A percentile compares a stretch with the other conserved stretches of the same genome.
phyloP scores from a whole-genome alignment of 345 rosid species.

The Noccaea caerulescens region DNA sequence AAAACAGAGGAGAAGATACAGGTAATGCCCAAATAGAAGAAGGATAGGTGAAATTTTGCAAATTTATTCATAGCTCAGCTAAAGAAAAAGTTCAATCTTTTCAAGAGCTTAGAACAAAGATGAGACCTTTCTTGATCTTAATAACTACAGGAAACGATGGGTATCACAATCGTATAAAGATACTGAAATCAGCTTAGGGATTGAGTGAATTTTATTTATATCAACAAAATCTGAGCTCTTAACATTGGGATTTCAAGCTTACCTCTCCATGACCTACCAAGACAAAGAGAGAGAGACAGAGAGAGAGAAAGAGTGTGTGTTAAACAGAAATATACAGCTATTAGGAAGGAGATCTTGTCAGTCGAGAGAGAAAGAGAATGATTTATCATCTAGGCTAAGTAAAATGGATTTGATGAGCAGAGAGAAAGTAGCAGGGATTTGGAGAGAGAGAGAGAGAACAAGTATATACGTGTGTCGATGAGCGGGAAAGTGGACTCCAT shows the following conservation, averaged over 20 bases:
- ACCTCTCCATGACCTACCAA: constrained; percentile 47
- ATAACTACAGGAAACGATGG: background rate
- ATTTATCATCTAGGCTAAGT: constrained; percentile 49
- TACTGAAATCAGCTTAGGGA: background rate
- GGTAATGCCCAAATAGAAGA: background rate
- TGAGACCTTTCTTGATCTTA: background rate
- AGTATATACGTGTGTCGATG: constrained; percentile 25
- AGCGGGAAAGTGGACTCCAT: constrained; percentile 50
- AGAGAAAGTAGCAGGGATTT: constrained; percentile 25
- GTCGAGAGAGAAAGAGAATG: background rate
- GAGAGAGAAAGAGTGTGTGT: constrained; percentile 2
- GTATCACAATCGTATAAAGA: background rate
- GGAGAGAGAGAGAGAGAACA: constrained; percentile 15
- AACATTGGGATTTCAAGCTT: constrained; percentile 24
- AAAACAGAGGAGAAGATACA: constrained; percentile 11
- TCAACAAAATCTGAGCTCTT: background rate
- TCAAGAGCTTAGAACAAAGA: background rate
- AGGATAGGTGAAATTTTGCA: background rate
- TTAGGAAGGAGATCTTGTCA: no score
- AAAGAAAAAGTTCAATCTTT: background rate
- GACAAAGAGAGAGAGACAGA: background rate
- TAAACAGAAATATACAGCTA: no score
- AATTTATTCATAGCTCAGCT: background rate
- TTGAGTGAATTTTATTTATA: background rate
- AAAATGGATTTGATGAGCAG: constrained; percentile 22